phyloP scores from a whole-genome alignment of 1,139 yeast genomes.

The Arxiozyma heterogenica region DNA sequence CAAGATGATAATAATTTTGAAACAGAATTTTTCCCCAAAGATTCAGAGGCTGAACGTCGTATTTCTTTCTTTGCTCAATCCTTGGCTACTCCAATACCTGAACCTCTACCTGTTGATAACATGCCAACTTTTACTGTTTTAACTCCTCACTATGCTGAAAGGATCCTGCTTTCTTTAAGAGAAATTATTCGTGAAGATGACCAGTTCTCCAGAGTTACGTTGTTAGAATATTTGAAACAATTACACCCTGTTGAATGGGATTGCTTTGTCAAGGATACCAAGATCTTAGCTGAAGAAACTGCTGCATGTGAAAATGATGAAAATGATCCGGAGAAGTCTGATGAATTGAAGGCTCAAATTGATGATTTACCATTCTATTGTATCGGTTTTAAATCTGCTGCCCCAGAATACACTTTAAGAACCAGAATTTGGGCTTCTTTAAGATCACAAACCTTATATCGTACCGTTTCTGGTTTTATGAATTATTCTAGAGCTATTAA shows the following conservation, averaged over 20 bases:
- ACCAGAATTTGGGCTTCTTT: constrained; percentile 99
- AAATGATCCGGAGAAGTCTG: constrained; percentile 50
- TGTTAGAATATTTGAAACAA: constrained; percentile 93
- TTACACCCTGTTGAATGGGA: constrained; percentile 99
- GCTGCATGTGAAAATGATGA: constrained; percentile 76
- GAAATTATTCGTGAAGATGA: constrained; percentile 98
- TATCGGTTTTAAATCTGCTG: constrained; percentile 98
- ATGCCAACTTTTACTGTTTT: constrained; percentile 98
- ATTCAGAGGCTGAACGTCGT: constrained; percentile 98
- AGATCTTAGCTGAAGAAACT: constrained; percentile 95
- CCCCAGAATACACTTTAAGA: constrained; percentile 96
- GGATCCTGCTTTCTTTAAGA: constrained; percentile 85
- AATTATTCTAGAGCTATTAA: constrained; percentile 97
- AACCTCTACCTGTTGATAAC: constrained; percentile 96
- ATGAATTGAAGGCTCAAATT: constrained; percentile 75
- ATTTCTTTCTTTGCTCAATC: constrained; percentile 98
- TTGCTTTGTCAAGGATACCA: constrained; percentile 96
- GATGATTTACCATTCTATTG: constrained; percentile 98
- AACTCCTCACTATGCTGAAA: constrained; percentile 97
- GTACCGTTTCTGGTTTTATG: constrained; percentile 99
- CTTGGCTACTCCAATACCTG: constrained; percentile 95
- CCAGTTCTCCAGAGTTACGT: constrained; percentile 93
- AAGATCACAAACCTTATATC: constrained; percentile 94
- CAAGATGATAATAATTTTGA: constrained; percentile 94
- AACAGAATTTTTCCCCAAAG: constrained; percentile 90